Conservation (phyloP, 257 asterid species). For the Phtheirospermum japonicum region DNA sequence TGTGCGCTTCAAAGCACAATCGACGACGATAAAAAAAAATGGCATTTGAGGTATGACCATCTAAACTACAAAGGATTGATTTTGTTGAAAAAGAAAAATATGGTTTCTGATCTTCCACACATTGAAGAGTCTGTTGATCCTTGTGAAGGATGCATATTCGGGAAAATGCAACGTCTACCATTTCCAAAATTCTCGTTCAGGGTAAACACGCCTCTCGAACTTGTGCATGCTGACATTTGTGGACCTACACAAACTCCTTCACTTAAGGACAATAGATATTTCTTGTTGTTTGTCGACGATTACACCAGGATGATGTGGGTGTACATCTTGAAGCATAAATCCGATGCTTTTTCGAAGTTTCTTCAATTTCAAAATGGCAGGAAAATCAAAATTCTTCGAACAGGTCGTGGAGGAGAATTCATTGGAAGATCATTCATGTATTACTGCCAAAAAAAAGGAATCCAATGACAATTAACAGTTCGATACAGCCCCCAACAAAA, state of each 20-base stretch:
- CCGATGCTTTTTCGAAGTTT: too few species aligned
- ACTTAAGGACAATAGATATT: neutral
- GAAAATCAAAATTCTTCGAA: too few species aligned
- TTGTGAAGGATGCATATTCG: neutral
- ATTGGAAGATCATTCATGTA: neutral
- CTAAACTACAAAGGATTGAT: neutral
- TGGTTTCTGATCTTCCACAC: neutral
- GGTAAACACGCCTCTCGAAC: too few species aligned
- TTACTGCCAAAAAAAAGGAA: neutral
- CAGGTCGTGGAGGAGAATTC: too few species aligned
- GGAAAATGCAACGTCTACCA: too few species aligned
- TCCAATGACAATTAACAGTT: neutral
- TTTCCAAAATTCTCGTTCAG: neutral
- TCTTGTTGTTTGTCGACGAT: neutral
- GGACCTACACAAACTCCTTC: neutral
- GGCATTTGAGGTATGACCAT: neutral
- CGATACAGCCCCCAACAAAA: neutral
- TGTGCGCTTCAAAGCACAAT: neutral
- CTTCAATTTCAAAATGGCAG: too few species aligned
- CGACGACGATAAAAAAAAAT: neutral
- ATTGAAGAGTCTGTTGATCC: neutral
- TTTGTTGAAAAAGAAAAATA: conserved; percentile 1
- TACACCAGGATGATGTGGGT: neutral
- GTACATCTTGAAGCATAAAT: neutral
- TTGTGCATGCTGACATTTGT: neutral